A percentile compares a stretch with the other conserved stretches of the same genome.
phyloP scores from a whole-genome alignment of 1,284 basidiomycete species.

The Tetrapyrgos nigripes region DNA sequence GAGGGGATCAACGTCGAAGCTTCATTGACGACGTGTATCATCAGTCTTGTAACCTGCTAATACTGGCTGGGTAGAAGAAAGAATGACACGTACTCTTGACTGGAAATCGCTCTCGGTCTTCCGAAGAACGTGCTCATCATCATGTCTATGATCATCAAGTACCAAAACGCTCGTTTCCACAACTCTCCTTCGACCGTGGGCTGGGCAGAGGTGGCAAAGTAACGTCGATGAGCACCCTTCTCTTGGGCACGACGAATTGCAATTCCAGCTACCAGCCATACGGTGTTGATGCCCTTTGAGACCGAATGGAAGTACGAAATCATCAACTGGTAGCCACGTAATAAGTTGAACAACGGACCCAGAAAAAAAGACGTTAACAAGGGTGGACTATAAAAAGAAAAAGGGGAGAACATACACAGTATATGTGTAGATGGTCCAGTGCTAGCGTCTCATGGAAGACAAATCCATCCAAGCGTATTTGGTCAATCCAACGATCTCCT shows the following conservation, averaged over 20 bases:
- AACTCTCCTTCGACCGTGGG: constrained; percentile 38
- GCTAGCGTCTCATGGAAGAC: too few relatives aligned
- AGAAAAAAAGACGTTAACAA: too few relatives aligned
- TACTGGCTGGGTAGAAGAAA: background rate
- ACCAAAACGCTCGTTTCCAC: constrained; percentile 60
- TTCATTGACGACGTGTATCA: constrained; percentile 19
- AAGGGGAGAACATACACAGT: constrained; percentile 41
- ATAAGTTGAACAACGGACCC: too few relatives aligned
- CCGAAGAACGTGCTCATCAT: constrained; percentile 51
- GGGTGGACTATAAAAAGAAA: too few relatives aligned
- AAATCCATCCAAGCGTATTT: too few relatives aligned
- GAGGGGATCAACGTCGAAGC: constrained; percentile 67
- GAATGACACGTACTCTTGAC: constrained; percentile 32
- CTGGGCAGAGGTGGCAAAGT: too few relatives aligned
- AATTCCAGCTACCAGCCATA: constrained; percentile 75
- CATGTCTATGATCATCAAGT: constrained; percentile 35
- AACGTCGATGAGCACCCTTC: too few relatives aligned
- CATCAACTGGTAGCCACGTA: too few relatives aligned
- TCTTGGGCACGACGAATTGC: constrained; percentile 73
- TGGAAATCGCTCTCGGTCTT: constrained; percentile 54
- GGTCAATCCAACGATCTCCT: too few relatives aligned
- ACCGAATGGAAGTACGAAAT: constrained; percentile 68
- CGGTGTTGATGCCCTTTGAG: constrained; percentile 71
- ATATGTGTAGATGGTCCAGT: constrained; percentile 70
- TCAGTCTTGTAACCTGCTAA: background rate